Percentiles rank a stretch among this genome's conserved stretches.
Conservation (phyloP, 228 moss, liverwort and hornwort genomes). For the Sphagnum magellanicum region DNA sequence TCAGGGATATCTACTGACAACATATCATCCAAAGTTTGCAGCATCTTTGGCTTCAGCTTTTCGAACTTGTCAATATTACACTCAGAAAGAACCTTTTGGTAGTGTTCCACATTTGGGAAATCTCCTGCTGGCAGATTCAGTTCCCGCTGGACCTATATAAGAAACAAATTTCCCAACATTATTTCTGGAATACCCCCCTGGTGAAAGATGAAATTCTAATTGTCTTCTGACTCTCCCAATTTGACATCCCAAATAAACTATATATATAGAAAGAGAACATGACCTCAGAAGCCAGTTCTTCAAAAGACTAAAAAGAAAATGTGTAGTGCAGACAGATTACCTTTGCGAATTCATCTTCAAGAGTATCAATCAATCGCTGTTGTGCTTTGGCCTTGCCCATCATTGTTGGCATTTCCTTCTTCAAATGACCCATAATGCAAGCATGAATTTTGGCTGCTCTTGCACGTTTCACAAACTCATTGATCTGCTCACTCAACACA, state of each 20-base stretch:
- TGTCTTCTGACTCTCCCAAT: too few relatives aligned
- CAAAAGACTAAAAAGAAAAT: too few relatives aligned
- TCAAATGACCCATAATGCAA: conserved; percentile 84
- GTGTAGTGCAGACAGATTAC: conserved; percentile 7
- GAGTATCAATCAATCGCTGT: conserved; percentile 73
- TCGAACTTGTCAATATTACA: conserved; percentile 93
- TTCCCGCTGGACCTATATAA: conserved; percentile 74
- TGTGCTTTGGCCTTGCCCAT: conserved; percentile 93
- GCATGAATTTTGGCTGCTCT: conserved; percentile 94
- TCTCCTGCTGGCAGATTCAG: conserved; percentile 82
- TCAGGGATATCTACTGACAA: conserved; percentile 93
- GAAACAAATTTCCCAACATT: too few relatives aligned
- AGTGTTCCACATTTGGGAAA: conserved; percentile 86
- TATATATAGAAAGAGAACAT: too few relatives aligned
- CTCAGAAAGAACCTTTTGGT: conserved; percentile 62
- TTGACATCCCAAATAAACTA: too few relatives aligned
- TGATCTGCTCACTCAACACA: conserved; percentile 35
- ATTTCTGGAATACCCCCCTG: too few relatives aligned
- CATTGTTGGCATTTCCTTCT: conserved; percentile 97
- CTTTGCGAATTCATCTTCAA: conserved; percentile 91
- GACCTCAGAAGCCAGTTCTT: too few relatives aligned
- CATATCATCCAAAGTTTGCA: conserved; percentile 97
- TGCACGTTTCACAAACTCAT: conserved; percentile 98
- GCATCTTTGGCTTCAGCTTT: conserved; percentile 77
- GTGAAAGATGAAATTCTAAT: too few relatives aligned